phyloP scores from a whole-genome alignment of 1,139 yeast species.

The Pichia sp. region DNA sequence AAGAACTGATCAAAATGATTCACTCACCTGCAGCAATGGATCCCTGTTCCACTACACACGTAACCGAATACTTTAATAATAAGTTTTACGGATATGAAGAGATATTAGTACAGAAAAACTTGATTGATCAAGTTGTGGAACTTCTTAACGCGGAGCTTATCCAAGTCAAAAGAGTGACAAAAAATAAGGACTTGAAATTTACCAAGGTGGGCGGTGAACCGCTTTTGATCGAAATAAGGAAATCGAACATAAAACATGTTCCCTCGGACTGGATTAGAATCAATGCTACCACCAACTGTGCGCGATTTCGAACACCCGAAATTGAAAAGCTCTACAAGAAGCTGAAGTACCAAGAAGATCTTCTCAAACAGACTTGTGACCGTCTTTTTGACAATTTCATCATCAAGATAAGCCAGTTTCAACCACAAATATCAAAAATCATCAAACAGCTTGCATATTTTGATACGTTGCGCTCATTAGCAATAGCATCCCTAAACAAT shows the following conservation, averaged over 20 bases:
- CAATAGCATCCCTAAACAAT: conserved; percentile 43
- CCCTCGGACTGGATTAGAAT: conserved; percentile 75
- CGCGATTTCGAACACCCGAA: conserved; percentile 66
- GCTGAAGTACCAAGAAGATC: conserved; percentile 57
- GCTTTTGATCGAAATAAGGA: conserved; percentile 67
- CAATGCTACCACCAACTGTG: conserved; percentile 62
- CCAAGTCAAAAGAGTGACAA: conserved; percentile 37
- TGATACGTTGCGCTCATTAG: conserved; percentile 71
- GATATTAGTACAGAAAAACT: conserved; percentile 34
- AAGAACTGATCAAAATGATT: conserved; percentile 43
- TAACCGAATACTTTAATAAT: conserved; percentile 47
- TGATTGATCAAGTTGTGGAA: conserved; percentile 35
- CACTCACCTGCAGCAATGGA: conserved; percentile 50
- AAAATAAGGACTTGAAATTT: conserved; percentile 53
- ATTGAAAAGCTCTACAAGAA: conserved; percentile 44
- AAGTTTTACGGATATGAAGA: conserved; percentile 32
- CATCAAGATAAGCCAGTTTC: conserved; percentile 39
- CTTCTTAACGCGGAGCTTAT: conserved; percentile 46
- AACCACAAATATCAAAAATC: conserved; percentile 42
- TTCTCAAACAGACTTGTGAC: conserved; percentile 48
- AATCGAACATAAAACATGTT: conserved; percentile 45
- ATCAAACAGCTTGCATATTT: conserved; percentile 49
- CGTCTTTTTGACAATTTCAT: conserved; percentile 51
- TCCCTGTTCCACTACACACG: conserved; percentile 39
- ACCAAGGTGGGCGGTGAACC: conserved; percentile 56